Evolutionary conservation across 1,139 yeast species (phyloP), one percentile per base, ranked within the genome.

Genomic region (Groenewaldozyma auringiensis): DNA sequence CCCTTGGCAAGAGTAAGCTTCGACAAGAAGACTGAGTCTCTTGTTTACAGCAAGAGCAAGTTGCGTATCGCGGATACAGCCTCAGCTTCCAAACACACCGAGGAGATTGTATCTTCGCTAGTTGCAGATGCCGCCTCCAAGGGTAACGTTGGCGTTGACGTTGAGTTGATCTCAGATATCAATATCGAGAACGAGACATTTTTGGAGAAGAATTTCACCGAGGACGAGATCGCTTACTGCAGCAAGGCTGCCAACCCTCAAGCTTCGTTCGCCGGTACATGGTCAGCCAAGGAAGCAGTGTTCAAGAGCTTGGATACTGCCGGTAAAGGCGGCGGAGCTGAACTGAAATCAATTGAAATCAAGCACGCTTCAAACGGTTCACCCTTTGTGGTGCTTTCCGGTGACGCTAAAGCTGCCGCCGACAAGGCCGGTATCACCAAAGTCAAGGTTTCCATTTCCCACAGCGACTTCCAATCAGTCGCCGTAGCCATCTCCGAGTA

Each of bases 251-350:
- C 96, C 37, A 75, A 75, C 56, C 85, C 94, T 47, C 86, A 80
- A 64, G 88, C 97, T 18, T 87, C 96, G 4, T 92, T 76, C 68
- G 89, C 98, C 33, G 99, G 99, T 46, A 84, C 95, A 43, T 92
- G 99, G 99, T 86, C 96, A 39, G 98, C 98, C 45, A 92, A 92
- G 71, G 99, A 92, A 71, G 98, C 99, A 35, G 96, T 88, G 37
- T 92, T 92, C 80, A 92, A 92, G 74, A 86, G 96, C 18, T 75
- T 92, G 60, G 92, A 94, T 52, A 94, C 87, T 52, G 76, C 79
- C 61, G 82, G 95, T 40, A 78, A 81, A 65, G 99, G 99, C 52
- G 96, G 89, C 17, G 98, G 97, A 53, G 97, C 98, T 46, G 74
- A 95, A 42, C 75, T 92, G 70, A 76, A 77, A 65, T 96, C 88